Base-by-base conservation (phyloP, 192 early-diverging fungal genomes). In the Chytriomyces sp. region DNA sequence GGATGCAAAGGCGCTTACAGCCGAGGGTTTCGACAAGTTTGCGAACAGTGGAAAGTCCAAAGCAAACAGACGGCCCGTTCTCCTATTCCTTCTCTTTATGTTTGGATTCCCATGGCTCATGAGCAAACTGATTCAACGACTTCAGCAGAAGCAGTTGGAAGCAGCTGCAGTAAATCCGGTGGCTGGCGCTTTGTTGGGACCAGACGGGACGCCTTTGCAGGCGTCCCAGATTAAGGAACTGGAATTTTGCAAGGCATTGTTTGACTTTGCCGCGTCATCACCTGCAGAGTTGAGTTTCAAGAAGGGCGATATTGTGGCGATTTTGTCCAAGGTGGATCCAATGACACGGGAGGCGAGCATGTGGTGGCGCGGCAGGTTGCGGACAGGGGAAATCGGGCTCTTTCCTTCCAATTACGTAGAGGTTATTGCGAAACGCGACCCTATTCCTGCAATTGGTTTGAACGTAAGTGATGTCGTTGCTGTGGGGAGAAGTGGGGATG, bases 361-460 rank as follows among this genome's bases (percentile, higher is more conserved):
- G 76, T 99, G 97, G 97, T 99, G 97, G 97, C 77, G 91, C 40
- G 97, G 96, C 10, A 77, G 91, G 36, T 80, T 91, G 8, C 89
- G 93, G 68, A 85, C 84, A 54, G 96, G 97, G 4, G 82, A 82
- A 39, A 88, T 93, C 71, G 97, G 96, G 10, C 70, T 92, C 26
- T 99, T 99, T 85, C 96, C 97, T 10, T 85, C 89, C 65, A 96
- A 89, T 68, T 99, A 95, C 69, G 93, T 95, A n/a, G 87, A 93
- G 38, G 84, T 93, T 8, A 92, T 98, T 26, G 89, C 90, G 76
- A 94, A 93, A 3, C 44, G 44, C 17, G 44, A 49, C 22, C 14
- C 44, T 14, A 14, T 22, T 49, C 17, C 44, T 2, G n/a, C n/a
- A n/a, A n/a, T n/a, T n/a, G n/a, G n/a, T n/a, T n/a, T n/a, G n/a